Base-by-base conservation (phyloP, 768 basidiomycete species). In the Boletus reticuloceps region DNA sequence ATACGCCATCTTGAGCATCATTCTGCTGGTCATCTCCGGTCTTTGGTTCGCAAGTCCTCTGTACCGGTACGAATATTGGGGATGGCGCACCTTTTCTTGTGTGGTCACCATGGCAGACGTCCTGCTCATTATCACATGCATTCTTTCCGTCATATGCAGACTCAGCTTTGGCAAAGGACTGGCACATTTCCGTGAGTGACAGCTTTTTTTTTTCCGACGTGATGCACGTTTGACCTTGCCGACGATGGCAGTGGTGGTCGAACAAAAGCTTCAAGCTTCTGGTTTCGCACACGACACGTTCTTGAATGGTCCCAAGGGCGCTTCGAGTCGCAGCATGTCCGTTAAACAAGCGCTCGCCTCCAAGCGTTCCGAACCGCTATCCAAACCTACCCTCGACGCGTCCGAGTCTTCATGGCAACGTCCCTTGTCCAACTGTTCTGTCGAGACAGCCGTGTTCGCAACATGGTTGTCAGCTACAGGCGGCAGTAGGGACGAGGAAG, bases 81-180 rank as follows among this genome's bases (percentile, higher is more conserved):
- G 22, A 12, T 72, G 70, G 70, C 66, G 73, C 6, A 81, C 81
- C 62, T 82, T 82, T 51, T 75, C 78, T 5, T 76, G 76, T 6
- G 68, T 82, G 32, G 74, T 77, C 11, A 64, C 65, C 10, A 39
- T 76, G 6, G 65, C 79, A 0, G 79, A 77, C 56, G 47, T 75
- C 25, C 64, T 82, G 16, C 65, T 77, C 32, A 62, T 80, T 9
- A 57, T 68, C 8, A 77, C 79, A 5, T 69, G 74, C n/a, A 54
- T 71, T 31, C 57, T 83, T 11, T 80, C 76, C 8, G 43, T 82
- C 42, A 44, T 78, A n/a, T 83, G 82, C 64, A 73, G 81, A 49
- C 53, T 77, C 29, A 77, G 82, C 58, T 85, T 83, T 61, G 82
- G 79, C 11, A 79, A 76, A 60, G 83, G 82, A 2, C 72, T 83